A percentile compares a stretch with the other conserved stretches of the same genome.
phyloP scores from a whole-genome alignment of 768 basidiomycete species.

The Candolleomyces efflorescens region DNA sequence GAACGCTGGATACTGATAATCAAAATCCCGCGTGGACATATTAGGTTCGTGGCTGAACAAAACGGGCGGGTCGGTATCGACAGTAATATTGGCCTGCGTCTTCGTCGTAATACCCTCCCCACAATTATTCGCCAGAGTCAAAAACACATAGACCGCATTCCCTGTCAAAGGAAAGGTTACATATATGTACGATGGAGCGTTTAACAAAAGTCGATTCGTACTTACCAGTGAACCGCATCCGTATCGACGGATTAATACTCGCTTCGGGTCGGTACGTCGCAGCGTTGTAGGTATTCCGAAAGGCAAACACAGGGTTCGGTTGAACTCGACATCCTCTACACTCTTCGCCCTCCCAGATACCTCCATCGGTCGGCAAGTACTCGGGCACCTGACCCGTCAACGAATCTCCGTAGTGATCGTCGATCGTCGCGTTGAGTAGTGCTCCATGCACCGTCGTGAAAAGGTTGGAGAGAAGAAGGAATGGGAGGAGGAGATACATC shows the following conservation, averaged over 20 bases:
- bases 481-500: too few relatives aligned
- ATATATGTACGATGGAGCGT: background rate
- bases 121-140: slow-evolving; percentile 30
- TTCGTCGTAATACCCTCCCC: slow-evolving; percentile 14
- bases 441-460: slow-evolving; percentile 1
- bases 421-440: slow-evolving; percentile 28
- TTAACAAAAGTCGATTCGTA: slow-evolving; percentile 22
- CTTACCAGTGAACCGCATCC: slow-evolving; percentile 13
- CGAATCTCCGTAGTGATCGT: slow-evolving; percentile 29
- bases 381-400: slow-evolving; percentile 18
- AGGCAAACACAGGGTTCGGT: slow-evolving; percentile 16
- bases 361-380: slow-evolving; percentile 18
- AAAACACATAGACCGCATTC: slow-evolving; percentile 33
- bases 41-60: slow-evolving; percentile 16
- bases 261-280: slow-evolving; percentile 21
- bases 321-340: slow-evolving; percentile 19
- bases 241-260: slow-evolving; percentile 15
- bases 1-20: slow-evolving; percentile 17
- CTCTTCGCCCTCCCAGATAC: slow-evolving; percentile 22
- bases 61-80: slow-evolving; percentile 12
- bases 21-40: background rate
- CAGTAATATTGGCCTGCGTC: slow-evolving; percentile 19
- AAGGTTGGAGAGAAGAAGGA: background rate
- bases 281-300: slow-evolving; percentile 26
- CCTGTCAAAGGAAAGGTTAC: slow-evolving; percentile 17